Conservation (phyloP, 2,329 filamentous ascomycete species). For the Kalmusia sp. region DNA sequence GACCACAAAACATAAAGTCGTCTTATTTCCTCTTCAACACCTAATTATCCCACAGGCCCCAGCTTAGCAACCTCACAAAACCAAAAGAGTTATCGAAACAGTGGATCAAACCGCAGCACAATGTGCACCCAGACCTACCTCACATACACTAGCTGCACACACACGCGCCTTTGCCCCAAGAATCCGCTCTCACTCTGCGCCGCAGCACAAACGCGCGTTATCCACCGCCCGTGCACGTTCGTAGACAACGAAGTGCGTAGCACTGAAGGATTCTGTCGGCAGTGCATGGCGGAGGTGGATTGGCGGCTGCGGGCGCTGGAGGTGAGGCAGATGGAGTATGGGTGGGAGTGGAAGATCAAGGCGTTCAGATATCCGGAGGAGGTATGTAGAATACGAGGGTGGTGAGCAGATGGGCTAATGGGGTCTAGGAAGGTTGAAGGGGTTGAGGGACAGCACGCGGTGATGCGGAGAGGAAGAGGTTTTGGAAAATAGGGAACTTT, state of each 20-base stretch:
- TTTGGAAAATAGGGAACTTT: no score
- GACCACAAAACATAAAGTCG: no score
- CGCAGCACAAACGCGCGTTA: neutral
- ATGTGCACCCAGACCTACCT: neutral
- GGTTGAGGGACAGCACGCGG: no score
- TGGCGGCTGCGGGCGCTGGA: neutral
- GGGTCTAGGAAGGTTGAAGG: no score
- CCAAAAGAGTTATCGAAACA: neutral
- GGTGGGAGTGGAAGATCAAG: neutral
- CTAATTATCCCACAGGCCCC: no score
- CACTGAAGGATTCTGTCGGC: neutral
- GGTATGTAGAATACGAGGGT: neutral
- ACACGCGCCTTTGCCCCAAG: neutral
- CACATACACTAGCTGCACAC: neutral
- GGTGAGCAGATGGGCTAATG: no score
- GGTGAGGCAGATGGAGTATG: neutral
- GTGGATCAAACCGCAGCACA: neutral
- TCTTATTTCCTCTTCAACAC: no score
- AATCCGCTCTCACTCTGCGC: neutral
- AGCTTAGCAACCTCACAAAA: neutral
- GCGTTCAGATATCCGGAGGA: no score
- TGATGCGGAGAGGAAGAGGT: no score
- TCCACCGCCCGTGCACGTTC: neutral
- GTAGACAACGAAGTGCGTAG: neutral
- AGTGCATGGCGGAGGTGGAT: neutral